Conservation (phyloP, 1,284 basidiomycete genomes). For the Apiotrichum veenhuisii region DNA sequence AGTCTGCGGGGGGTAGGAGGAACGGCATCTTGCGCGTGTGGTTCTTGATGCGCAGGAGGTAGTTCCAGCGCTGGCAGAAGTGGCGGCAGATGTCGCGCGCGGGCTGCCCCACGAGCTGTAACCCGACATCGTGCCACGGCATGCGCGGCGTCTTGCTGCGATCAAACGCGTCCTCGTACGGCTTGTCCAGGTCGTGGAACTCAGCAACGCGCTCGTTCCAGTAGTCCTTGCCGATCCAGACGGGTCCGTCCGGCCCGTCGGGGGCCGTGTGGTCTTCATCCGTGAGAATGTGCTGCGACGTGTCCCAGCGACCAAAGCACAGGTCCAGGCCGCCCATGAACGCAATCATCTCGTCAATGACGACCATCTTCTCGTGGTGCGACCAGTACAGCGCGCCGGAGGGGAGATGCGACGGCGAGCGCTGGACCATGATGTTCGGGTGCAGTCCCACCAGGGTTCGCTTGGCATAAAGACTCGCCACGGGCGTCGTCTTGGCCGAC, state of each 20-base stretch:
- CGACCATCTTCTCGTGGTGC: slow-evolving; percentile 97
- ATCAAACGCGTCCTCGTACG: slow-evolving; percentile 92
- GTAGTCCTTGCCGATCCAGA: slow-evolving; percentile 74
- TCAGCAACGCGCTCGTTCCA: slow-evolving; percentile 86
- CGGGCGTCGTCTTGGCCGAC: slow-evolving; percentile 92
- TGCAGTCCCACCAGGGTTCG: slow-evolving; percentile 79
- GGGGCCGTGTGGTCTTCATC: slow-evolving; percentile 67
- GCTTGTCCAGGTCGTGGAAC: slow-evolving; percentile 83
- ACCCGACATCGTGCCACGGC: slow-evolving; percentile 98
- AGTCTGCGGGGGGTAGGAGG: slow-evolving; percentile 89
- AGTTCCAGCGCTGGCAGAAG: slow-evolving; percentile 94
- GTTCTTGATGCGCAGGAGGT: slow-evolving; percentile 88
- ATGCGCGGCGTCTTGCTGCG: slow-evolving; percentile 83
- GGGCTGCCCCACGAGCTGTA: slow-evolving; percentile 95
- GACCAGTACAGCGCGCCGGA: slow-evolving; percentile 99
- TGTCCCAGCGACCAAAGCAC: slow-evolving; percentile 85
- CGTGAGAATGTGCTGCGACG: slow-evolving; percentile 82
- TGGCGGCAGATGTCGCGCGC: slow-evolving; percentile 92
- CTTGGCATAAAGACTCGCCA: slow-evolving; percentile 88
- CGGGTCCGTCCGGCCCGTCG: slow-evolving; percentile 60
- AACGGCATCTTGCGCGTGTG: slow-evolving; percentile 91
- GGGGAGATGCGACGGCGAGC: slow-evolving; percentile 95
- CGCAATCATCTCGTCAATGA: slow-evolving; percentile 94
- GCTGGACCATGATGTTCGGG: slow-evolving; percentile 91
- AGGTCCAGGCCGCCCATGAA: slow-evolving; percentile 98